phyloP scores from a whole-genome alignment of 371 early-diverging fungal species.

The Dichotomocladium elegans region DNA sequence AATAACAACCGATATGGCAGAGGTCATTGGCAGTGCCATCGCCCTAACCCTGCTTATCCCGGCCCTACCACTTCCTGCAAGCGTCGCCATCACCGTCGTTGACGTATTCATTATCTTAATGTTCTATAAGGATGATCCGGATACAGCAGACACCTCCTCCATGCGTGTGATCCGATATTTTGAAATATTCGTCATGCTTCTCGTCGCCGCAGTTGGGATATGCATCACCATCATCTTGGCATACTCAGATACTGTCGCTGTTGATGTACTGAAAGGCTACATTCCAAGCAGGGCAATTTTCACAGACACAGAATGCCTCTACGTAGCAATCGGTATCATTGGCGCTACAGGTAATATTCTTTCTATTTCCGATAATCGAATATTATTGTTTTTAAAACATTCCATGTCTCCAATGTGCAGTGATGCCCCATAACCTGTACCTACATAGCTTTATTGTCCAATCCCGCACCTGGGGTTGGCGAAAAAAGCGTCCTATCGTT shows the following conservation, averaged over 20 bases:
- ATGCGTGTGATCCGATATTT: slow-evolving; percentile 53
- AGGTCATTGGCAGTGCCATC: slow-evolving; percentile 84
- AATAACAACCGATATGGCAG: slow-evolving; percentile 75
- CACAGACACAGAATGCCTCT: slow-evolving; percentile 56
- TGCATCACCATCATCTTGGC: slow-evolving; percentile 64
- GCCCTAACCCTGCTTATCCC: slow-evolving; percentile 76
- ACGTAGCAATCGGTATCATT: slow-evolving; percentile 77
- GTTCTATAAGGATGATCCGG: slow-evolving; percentile 50
- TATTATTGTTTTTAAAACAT: not conserved
- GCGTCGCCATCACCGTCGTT: slow-evolving; percentile 74
- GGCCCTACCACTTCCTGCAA: slow-evolving; percentile 63
- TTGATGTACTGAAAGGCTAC: slow-evolving; percentile 65
- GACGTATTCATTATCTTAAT: slow-evolving; percentile 75
- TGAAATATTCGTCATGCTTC: slow-evolving; percentile 66
- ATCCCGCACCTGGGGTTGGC: slow-evolving; percentile 43
- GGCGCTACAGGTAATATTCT: slow-evolving; percentile 68
- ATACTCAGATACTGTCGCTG: slow-evolving; percentile 57
- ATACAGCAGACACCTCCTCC: slow-evolving; percentile 17
- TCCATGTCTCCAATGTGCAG: slow-evolving; percentile 14
- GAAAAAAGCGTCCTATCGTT: slow-evolving; percentile 20
- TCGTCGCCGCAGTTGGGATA: slow-evolving; percentile 65
- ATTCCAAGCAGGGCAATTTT: slow-evolving; percentile 63
- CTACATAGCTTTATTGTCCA: slow-evolving; percentile 73
- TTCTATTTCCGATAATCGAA: not conserved
- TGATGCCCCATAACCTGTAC: slow-evolving; percentile 75